Conservation (phyloP, 2,329 filamentous ascomycete species). For the Eurotiales sp. region DNA sequence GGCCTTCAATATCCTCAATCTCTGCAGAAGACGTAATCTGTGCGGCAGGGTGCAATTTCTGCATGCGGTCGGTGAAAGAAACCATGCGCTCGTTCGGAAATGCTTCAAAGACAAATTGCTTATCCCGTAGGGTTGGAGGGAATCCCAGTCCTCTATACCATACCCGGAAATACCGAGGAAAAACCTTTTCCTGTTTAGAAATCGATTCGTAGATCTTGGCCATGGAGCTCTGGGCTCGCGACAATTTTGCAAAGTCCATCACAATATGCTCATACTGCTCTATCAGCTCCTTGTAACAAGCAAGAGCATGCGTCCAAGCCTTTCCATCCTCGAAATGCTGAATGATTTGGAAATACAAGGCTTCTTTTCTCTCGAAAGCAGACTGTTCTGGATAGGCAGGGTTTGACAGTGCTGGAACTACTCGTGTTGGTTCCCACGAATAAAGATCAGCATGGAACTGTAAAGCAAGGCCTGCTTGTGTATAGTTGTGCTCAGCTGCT, state of each 20-base stretch:
- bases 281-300: slow-evolving; percentile 85
- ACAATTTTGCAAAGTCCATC: slow-evolving; percentile 89
- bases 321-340: slow-evolving; percentile 92
- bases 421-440: slow-evolving; percentile 74
- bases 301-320: slow-evolving; percentile 84
- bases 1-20: slow-evolving; percentile 79
- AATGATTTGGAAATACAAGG: slow-evolving; percentile 90
- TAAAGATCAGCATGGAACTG: slow-evolving; percentile 90
- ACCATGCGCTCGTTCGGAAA: slow-evolving; percentile 70
- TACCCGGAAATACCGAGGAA: slow-evolving; percentile 87
- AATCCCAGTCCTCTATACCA: slow-evolving; percentile 87
- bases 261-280: slow-evolving; percentile 84
- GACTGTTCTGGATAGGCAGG: slow-evolving; percentile 79
- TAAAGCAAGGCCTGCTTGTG: slow-evolving; percentile 84
- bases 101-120: slow-evolving; percentile 89
- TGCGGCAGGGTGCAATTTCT: slow-evolving; percentile 81
- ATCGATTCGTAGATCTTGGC: slow-evolving; percentile 89
- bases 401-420: slow-evolving; percentile 64
- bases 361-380: slow-evolving; percentile 88
- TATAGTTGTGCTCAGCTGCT: slow-evolving; percentile 68
- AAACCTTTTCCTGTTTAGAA: slow-evolving; percentile 71
- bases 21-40: slow-evolving; percentile 70
- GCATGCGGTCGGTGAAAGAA: slow-evolving; percentile 86
- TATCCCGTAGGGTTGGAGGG: slow-evolving; percentile 73
- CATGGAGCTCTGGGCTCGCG: slow-evolving; percentile 83